These are phyloP conservation scores for Fragilariopsis cylindrus DNA, from an alignment of 108 stramenopile species.

Conservation along the genomic window DNA sequence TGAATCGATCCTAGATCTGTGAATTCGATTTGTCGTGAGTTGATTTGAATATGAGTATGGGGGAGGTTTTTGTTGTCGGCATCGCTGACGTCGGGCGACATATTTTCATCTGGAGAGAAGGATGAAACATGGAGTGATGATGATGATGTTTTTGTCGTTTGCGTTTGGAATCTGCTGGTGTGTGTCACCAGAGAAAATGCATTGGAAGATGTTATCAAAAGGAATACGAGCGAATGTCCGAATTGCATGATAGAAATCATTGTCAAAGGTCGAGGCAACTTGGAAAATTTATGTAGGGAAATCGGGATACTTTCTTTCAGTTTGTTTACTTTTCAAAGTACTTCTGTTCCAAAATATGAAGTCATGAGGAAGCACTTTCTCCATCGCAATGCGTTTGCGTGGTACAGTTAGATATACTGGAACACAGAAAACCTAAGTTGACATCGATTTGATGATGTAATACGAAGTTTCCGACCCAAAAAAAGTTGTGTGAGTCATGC, in stretches of 20 bases:
- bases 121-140: slow-evolving; percentile 2
- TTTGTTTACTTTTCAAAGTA: no score
- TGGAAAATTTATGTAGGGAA: no score
- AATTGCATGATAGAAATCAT: background rate
- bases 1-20: slow-evolving; percentile 39
- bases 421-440: no score
- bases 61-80: background rate
- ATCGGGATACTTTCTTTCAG: no score
- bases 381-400: no score
- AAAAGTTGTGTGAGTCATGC: no score
- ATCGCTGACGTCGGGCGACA: background rate
- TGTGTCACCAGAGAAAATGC: slow-evolving; percentile 3
- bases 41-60: background rate
- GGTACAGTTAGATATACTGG: no score
- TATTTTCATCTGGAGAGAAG: background rate
- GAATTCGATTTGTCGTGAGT: slow-evolving; percentile 35
- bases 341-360: no score
- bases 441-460: no score
- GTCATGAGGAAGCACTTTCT: no score
- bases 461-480: no score
- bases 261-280: background rate
- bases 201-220: slow-evolving; percentile 1
- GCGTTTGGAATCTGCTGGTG: background rate
- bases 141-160: background rate
- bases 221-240: background rate